phyloP scores from a whole-genome alignment of 2,329 filamentous ascomycete genomes.

The Beauveria pseudobassiana region DNA sequence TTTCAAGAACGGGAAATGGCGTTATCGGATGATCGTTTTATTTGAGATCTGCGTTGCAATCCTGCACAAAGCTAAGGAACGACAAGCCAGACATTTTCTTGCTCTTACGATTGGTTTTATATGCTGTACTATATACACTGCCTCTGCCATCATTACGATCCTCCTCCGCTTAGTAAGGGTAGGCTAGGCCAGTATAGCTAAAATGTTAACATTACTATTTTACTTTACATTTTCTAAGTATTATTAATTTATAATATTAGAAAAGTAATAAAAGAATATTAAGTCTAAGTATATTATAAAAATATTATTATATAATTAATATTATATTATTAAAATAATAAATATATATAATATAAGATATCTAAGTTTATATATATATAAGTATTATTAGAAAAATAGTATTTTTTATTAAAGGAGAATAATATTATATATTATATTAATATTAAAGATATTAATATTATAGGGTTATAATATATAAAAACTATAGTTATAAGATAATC shows the following conservation, averaged over 20 bases:
- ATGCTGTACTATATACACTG: conserved; percentile 1
- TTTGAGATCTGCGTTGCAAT: conserved; percentile 1
- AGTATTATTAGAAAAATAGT: no score
- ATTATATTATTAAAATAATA: no score
- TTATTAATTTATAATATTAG: neutral
- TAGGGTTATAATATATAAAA: no score
- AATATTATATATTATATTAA: no score
- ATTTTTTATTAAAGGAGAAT: no score
- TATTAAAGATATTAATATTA: no score
- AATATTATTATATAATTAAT: no score
- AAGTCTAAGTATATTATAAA: no score
- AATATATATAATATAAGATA: no score
- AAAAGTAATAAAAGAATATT: no score
- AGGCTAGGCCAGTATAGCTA: neutral
- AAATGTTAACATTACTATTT: neutral
- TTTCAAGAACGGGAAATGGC: conserved; percentile 9
- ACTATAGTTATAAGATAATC: no score
- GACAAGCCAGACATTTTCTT: neutral
- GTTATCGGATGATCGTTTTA: conserved; percentile 8
- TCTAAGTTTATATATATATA: no score
- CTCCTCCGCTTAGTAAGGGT: neutral
- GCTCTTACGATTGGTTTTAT: neutral
- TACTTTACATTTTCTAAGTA: neutral
- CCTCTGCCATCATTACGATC: neutral
- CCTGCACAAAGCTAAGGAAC: neutral